Conservation (phyloP, 1,284 basidiomycete species). For the Ceratobasidium sp. region DNA sequence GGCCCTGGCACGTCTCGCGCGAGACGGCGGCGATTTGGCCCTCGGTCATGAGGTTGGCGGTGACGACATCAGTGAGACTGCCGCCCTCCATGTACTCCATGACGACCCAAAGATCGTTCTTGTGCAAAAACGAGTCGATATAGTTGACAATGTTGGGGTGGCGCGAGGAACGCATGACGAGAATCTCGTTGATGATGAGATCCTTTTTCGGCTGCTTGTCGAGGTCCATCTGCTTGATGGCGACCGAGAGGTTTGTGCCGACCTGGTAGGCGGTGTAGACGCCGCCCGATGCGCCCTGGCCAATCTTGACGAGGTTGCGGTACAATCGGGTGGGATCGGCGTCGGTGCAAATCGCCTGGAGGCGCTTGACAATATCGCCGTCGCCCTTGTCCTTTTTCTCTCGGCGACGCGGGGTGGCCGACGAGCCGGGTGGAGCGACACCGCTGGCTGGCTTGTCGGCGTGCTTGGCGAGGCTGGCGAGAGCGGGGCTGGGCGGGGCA, state of each 20-base stretch:
- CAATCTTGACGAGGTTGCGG: slow-evolving; percentile 93
- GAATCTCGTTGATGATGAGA: slow-evolving; percentile 96
- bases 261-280: slow-evolving; percentile 98
- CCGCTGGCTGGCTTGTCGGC: slow-evolving; percentile 13
- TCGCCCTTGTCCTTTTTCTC: slow-evolving; percentile 82
- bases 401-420: slow-evolving; percentile 79
- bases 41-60: slow-evolving; percentile 92
- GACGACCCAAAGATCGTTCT: slow-evolving; percentile 98
- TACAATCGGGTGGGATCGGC: slow-evolving; percentile 96
- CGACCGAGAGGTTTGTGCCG: slow-evolving; percentile 90
- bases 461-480: slow-evolving; percentile 65
- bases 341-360: slow-evolving; percentile 95
- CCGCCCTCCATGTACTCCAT: slow-evolving; percentile 98
- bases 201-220: slow-evolving; percentile 99
- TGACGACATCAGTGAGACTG: slow-evolving; percentile 92
- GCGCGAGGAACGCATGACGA: slow-evolving; percentile 79
- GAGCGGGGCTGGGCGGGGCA: slow-evolving; percentile 55
- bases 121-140: slow-evolving; percentile 97
- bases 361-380: slow-evolving; percentile 86
- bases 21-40: slow-evolving; percentile 65
- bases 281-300: slow-evolving; percentile 96
- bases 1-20: slow-evolving; percentile 59
- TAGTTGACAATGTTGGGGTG: slow-evolving; percentile 99
- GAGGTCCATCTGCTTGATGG: slow-evolving; percentile 99
- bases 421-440: slow-evolving; percentile 47